Evolutionary conservation across 768 basidiomycete species (phyloP), one percentile per base, ranked within the genome.

Genomic region (Amanita pseudoporphyria): DNA sequence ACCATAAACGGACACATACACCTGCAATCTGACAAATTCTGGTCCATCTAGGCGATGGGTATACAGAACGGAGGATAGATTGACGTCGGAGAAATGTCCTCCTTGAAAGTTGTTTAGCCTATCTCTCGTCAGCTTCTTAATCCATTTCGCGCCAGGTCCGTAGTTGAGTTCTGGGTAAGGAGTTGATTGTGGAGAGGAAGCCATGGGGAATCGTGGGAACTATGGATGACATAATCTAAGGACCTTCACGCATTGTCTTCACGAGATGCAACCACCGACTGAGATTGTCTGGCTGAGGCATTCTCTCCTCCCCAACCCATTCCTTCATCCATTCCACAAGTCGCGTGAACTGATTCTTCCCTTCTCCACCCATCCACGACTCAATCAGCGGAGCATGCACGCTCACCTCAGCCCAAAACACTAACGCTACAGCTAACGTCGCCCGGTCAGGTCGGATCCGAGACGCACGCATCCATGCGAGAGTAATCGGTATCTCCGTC

Each of bases 51-150:
- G 56, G 12, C 84, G 75, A 54, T 88, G 84, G 1, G 71, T 74
- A 59, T 81, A 95, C 40, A 97, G 73, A 2, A 86, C 79, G 1
- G 85, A 80, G 1, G 82, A 79, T 9, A 98, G 77, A 67, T 97
- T 96, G 57, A 88, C 76, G 55, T 81, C 75, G 14, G 77, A 62
- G 62, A 81, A 97, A 59, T 89, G 88, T 0, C 93, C 93, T 3
- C 88, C 89, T 12, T 70, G 60, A 62, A 87, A 86, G 37, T 73
- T 82, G 32, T 65, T 67, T 13, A 83, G 69, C 26, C 84, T 70
- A 52, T 69, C 75, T 50, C 71, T 72, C 3, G 83, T 86, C 43
- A 88, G 70, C 50, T 67, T 67, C 67, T 90, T 90, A 67, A 86
- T 82, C 87, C 87, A 90, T 71, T 90, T 90, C 12, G 76, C 72